Base-by-base conservation (phyloP, 192 early-diverging fungal genomes). In the Coemansia sp. region DNA sequence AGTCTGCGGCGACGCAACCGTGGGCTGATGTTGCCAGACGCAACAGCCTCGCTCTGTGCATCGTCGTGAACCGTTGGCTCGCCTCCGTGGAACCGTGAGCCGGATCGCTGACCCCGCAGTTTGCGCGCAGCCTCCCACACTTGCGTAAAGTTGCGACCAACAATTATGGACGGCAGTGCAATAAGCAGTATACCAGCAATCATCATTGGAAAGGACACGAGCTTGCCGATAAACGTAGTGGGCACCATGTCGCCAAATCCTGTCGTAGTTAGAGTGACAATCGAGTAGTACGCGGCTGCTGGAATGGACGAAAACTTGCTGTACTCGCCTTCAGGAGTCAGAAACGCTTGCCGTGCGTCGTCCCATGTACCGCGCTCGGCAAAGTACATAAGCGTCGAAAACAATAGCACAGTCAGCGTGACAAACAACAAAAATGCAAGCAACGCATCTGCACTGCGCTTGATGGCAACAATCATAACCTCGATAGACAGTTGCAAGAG, bases 191-290 rank as follows among this genome's bases (percentile, higher is more conserved):
- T 87, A n/a, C 90, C 90, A 46, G 84, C 86, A 79, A 90, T 87
- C 87, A 92, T 90, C 42, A 88, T 87, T 12, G 90, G 89, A 55
- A 90, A 92, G 9, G 89, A 85, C 18, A 92, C 85, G 36, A 90
- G 67, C 63, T 90, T 90, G 49, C 90, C 90, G 54, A 90, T 76
- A 65, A 89, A 87, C 0, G 90, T 92, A 3, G 86, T 87, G 5
- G 90, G 90, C 10, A 90, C 86, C 87, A 90, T 90, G 62, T 92
- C 89, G 48, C 87, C 87, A 71, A 79, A 90, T 36, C 90, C 90
- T 4, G 90, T 92, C 15, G 90, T 92, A 1, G 90, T 90, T 57
- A 92, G 84, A 20, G 90, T 90, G 26, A 89, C 89, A 54, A 89
- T 81, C 6, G 86, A 84, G 76, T 86, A 92, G 86, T 89, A 92